phyloP scores from a whole-genome alignment of 495 filamentous ascomycete genomes.

The Usnea hakonensis region DNA sequence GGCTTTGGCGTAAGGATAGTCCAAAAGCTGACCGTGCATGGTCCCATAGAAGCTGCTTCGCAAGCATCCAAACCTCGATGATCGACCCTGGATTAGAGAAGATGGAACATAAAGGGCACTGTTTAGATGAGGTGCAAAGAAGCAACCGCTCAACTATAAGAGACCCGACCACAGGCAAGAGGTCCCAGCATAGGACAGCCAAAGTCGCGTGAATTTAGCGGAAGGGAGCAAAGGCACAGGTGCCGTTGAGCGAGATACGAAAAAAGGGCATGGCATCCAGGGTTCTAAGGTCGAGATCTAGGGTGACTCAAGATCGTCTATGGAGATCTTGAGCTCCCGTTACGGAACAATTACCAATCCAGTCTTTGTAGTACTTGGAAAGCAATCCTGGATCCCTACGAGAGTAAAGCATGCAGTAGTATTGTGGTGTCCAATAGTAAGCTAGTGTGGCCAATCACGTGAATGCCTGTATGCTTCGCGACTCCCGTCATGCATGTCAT shows the following conservation, averaged over 20 bases:
- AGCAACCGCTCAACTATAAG: background rate
- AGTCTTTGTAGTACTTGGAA: background rate
- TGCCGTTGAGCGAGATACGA: background rate
- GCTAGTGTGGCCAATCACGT: background rate
- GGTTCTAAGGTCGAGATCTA: background rate
- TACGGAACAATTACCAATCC: background rate
- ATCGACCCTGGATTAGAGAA: background rate
- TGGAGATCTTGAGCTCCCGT: background rate
- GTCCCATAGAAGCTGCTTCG: slow-evolving; percentile 42
- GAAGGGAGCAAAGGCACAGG: background rate
- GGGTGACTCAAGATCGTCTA: background rate
- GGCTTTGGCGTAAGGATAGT: background rate
- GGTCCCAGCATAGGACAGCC: background rate
- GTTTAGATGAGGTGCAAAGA: background rate
- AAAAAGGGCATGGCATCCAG: background rate
- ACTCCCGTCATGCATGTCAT: slow-evolving; percentile 11
- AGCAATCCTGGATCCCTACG: too few relatives aligned
- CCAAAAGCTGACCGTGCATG: background rate
- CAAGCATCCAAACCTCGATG: slow-evolving; percentile 38
- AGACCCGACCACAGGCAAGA: background rate
- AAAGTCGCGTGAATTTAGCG: background rate
- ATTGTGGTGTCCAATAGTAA: background rate
- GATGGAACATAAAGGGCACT: background rate
- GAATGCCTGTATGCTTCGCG: slow-evolving; percentile 6
- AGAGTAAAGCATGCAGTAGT: background rate